phyloP scores from a whole-genome alignment of 2,329 filamentous ascomycete genomes.

The Colletotrichum neosansevieriae region DNA sequence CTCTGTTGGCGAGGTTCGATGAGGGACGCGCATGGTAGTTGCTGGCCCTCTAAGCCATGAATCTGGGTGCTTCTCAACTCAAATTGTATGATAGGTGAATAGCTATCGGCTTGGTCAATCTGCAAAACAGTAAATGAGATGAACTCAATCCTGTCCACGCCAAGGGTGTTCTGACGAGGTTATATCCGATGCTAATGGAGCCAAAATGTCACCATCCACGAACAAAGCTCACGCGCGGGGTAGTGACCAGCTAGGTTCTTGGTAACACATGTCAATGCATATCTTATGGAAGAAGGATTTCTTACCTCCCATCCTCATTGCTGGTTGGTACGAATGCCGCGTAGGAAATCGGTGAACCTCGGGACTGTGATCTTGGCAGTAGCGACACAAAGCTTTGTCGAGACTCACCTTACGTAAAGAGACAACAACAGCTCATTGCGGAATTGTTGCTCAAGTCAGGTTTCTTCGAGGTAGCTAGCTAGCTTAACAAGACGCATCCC shows the following conservation, averaged over 20 bases:
- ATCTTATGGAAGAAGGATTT: background rate
- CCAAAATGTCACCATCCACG: background rate
- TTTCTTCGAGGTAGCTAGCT: background rate
- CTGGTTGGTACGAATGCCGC: background rate
- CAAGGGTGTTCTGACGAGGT: no score
- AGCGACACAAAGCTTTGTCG: background rate
- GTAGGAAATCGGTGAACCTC: no score
- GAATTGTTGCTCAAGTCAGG: background rate
- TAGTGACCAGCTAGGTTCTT: background rate
- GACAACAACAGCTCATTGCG: background rate
- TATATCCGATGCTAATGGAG: no score
- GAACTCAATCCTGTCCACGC: no score
- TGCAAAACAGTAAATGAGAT: no score
- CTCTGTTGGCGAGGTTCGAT: background rate
- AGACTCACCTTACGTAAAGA: slow-evolving; percentile 5
- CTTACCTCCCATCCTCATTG: no score
- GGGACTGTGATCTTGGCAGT: no score
- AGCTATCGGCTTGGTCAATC: background rate
- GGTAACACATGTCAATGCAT: no score
- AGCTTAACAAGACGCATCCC: no score
- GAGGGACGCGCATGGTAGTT: slow-evolving; percentile 20
- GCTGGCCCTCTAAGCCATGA: background rate
- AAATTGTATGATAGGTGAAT: background rate
- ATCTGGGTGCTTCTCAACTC: background rate
- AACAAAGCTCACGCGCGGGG: background rate